Evolutionary conservation across 495 filamentous ascomycete genomes (phyloP).

Genomic region (Durotheca rogersii): DNA sequence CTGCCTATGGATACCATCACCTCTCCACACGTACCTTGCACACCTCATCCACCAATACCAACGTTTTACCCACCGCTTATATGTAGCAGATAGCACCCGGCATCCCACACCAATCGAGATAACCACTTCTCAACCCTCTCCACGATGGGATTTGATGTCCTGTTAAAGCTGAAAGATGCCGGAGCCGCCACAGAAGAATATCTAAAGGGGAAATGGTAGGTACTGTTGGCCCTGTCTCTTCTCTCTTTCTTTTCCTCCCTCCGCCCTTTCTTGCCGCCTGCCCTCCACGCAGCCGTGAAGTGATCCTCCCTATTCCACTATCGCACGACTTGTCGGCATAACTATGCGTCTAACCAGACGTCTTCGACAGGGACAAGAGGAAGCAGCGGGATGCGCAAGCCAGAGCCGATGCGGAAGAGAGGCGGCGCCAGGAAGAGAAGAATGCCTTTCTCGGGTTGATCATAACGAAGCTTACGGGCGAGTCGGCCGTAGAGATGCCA

Average conservation of each 20-base stretch:
- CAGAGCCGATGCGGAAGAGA: constrained; percentile 6
- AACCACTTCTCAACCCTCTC: not conserved
- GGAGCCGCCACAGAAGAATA: constrained; percentile 16
- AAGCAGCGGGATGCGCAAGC: constrained; percentile 7
- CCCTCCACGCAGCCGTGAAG: no score
- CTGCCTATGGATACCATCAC: no score
- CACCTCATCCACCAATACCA: no score
- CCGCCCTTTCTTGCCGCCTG: not conserved
- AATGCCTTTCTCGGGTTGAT: constrained; percentile 22
- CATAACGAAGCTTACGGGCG: constrained; percentile 21
- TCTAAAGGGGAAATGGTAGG: constrained; percentile 28
- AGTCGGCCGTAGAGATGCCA: constrained; percentile 22
- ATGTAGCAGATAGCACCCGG: no score
- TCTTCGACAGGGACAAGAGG: constrained; percentile 10
- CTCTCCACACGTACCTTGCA: no score
- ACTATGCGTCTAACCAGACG: constrained; percentile 6
- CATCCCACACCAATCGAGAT: not conserved
- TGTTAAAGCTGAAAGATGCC: constrained; percentile 19
- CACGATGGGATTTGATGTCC: constrained; percentile 22
- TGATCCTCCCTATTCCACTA: no score
- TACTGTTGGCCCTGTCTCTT: not conserved
- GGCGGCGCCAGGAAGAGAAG: constrained; percentile 17
- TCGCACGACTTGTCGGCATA: no score
- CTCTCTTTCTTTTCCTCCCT: not conserved
- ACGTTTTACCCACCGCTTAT: no score